Conservation (phyloP, 352 stramenopile species). For the Pythium oligandrum region DNA sequence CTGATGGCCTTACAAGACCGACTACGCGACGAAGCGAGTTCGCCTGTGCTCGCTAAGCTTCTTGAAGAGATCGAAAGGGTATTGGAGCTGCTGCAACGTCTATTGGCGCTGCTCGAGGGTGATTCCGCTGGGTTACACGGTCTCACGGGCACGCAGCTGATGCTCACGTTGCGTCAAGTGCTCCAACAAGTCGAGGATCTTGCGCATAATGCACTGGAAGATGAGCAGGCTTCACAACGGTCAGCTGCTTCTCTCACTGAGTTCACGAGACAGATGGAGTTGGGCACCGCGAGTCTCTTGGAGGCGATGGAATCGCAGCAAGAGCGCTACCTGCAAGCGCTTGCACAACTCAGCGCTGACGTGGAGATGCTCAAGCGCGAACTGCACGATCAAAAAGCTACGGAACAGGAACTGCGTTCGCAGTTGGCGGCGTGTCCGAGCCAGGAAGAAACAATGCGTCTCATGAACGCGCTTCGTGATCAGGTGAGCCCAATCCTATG, state of each 20-base stretch:
- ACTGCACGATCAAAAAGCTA: conserved; percentile 34
- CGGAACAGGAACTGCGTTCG: conserved; percentile 36
- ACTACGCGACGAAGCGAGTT: conserved; percentile 21
- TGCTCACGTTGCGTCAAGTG: conserved; percentile 40
- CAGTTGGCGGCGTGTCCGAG: conserved; percentile 44
- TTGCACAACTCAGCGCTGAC: conserved; percentile 31
- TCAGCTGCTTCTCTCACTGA: conserved; percentile 26
- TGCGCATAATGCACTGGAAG: conserved; percentile 15
- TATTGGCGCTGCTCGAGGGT: conserved; percentile 13
- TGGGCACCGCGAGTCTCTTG: conserved; percentile 51
- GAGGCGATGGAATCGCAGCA: conserved; percentile 53
- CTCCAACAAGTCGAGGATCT: conserved; percentile 35
- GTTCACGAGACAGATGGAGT: conserved; percentile 55
- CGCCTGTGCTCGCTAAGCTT: conserved; percentile 21
- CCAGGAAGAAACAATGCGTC: conserved; percentile 55
- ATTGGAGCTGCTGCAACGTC: conserved; percentile 24
- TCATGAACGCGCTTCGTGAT: conserved; percentile 49
- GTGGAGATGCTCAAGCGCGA: conserved; percentile 43
- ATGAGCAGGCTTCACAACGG: conserved; percentile 12
- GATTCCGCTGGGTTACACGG: conserved; percentile 14
- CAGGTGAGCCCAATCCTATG: conserved; percentile 23
- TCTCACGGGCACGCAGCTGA: conserved; percentile 13
- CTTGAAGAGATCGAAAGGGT: conserved; percentile 26
- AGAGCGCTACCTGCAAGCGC: conserved; percentile 33
- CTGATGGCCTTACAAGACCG: conserved; percentile 27